phyloP scores from a whole-genome alignment of 2,329 filamentous ascomycete species.

The Penicillium sclerotiorum region DNA sequence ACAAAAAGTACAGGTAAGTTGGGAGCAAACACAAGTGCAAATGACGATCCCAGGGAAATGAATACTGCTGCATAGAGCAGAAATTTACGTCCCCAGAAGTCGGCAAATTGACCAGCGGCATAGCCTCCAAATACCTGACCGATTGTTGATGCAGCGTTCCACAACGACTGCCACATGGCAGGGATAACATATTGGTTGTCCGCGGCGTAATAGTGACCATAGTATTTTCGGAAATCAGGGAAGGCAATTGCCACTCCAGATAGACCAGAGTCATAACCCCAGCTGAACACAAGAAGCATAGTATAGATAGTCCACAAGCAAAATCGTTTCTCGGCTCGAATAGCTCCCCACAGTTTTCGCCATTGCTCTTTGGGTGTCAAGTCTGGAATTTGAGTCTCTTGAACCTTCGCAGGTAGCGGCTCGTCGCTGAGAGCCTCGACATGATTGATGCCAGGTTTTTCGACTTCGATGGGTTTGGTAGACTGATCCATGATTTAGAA shows the following conservation, averaged over 20 bases:
- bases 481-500: background rate
- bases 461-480: background rate
- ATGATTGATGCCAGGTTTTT: conserved; percentile 2
- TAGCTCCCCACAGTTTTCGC: conserved; percentile 2
- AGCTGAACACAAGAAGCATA: conserved; percentile 14
- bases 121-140: conserved; percentile 14
- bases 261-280: conserved; percentile 10
- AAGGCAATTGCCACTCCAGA: conserved; percentile 12
- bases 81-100: conserved; percentile 7
- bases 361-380: conserved; percentile 8
- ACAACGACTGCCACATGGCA: conserved; percentile 13
- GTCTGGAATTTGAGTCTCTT: background rate
- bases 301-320: conserved; percentile 10
- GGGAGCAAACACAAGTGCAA: conserved; percentile 9
- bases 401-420: background rate
- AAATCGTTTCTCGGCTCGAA: conserved; percentile 1
- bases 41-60: conserved; percentile 8
- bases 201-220: conserved; percentile 10
- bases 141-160: conserved; percentile 14
- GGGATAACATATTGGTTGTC: conserved; percentile 12
- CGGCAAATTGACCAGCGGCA: conserved; percentile 11
- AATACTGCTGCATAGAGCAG: conserved; percentile 5
- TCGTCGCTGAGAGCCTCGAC: background rate
- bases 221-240: conserved; percentile 11
- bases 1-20: conserved; percentile 8